These are phyloP conservation scores for Magnolia sinica DNA, from an alignment of 164 flowering plant species.

Conservation along the genomic window DNA sequence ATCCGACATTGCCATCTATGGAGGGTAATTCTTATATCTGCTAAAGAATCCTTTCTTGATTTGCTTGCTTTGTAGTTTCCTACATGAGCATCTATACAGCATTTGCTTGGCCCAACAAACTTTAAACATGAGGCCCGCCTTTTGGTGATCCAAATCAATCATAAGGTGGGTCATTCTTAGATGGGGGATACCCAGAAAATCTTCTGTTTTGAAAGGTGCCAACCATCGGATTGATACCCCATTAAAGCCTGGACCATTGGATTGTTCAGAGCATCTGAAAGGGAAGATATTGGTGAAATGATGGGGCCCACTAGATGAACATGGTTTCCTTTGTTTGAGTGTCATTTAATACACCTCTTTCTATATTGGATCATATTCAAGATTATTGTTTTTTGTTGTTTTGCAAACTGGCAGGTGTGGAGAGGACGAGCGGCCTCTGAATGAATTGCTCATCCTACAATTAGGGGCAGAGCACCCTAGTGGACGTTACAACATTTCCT, in stretches of 20 bases:
- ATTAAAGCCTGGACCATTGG: not conserved
- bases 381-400: not conserved
- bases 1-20: slow-evolving; percentile 71
- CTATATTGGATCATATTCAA: not conserved
- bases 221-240: not conserved
- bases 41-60: not conserved
- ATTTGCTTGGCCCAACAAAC: not conserved
- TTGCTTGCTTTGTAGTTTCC: not conserved
- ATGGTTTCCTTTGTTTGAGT: not conserved
- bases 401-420: slow-evolving; percentile 58
- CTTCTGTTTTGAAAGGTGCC: not conserved
- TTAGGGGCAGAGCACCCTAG: slow-evolving; percentile 61
- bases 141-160: not conserved
- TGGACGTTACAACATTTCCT: slow-evolving; percentile 51
- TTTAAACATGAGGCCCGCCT: not conserved
- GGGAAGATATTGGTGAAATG: not conserved
- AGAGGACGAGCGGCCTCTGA: slow-evolving; percentile 89
- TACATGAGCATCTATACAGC: not conserved
- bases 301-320: not conserved
- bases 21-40: slow-evolving; percentile 59
- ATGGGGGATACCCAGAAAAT: too few species aligned
- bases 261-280: not conserved
- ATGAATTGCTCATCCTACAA: slow-evolving; percentile 71
- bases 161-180: not conserved
- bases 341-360: not conserved